Evolutionary conservation across 1,284 basidiomycete genomes (phyloP).

Genomic region (Cutaneotrichosporon cyanovorans): DNA sequence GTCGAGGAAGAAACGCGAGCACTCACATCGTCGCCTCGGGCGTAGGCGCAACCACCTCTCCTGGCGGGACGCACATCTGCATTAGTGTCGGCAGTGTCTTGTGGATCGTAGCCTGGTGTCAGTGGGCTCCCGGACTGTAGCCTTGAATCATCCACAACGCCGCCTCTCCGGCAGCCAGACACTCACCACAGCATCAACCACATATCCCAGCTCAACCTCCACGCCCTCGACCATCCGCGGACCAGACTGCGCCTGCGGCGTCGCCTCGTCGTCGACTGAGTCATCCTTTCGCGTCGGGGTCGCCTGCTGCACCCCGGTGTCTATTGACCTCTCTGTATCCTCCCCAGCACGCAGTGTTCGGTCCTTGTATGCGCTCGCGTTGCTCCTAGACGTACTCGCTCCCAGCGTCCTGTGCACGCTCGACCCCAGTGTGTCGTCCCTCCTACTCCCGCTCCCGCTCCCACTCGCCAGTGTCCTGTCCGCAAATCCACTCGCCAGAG

Average conservation of each 20-base stretch:
- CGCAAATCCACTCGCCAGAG: background rate
- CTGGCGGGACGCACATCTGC: slow-evolving; percentile 19
- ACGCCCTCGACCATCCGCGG: slow-evolving; percentile 16
- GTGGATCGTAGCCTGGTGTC: slow-evolving; percentile 33
- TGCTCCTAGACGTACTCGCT: no score
- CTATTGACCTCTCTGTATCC: no score
- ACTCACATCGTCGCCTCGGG: slow-evolving; percentile 29
- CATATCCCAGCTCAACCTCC: slow-evolving; percentile 13
- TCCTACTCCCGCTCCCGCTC: background rate
- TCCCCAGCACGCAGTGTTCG: no score
- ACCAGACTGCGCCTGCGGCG: background rate
- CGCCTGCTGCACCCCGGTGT: no score
- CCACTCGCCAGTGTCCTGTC: background rate
- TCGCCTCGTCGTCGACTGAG: background rate
- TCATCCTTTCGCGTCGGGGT: background rate
- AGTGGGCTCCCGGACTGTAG: no score
- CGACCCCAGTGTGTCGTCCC: background rate
- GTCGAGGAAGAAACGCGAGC: no score
- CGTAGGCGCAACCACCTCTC: slow-evolving; percentile 11
- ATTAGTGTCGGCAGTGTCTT: slow-evolving; percentile 27
- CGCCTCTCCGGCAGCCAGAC: no score
- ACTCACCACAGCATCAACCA: slow-evolving; percentile 31
- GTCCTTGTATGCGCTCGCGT: no score
- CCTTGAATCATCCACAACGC: no score
- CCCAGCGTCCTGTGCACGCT: no score